phyloP scores from a whole-genome alignment of 345 rosid genomes.

The Pistacia integerrima region DNA sequence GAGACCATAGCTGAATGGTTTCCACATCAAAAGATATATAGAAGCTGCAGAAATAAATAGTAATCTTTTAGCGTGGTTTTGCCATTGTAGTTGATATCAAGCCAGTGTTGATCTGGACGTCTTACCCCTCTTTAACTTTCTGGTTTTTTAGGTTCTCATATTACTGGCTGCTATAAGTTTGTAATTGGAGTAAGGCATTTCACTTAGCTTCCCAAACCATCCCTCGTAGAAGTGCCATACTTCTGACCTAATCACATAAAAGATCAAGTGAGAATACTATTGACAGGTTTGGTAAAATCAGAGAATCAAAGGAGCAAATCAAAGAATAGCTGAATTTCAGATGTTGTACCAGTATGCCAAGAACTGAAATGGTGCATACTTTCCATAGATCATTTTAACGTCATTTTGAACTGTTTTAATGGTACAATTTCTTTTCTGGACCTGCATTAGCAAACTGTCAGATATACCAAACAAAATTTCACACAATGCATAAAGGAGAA shows the following conservation, averaged over 20 bases:
- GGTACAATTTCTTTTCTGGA: slow-evolving; percentile 37
- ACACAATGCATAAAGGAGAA: neutral
- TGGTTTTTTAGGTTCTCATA: slow-evolving; percentile 31
- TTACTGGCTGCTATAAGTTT: slow-evolving; percentile 48
- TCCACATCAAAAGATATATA: too few relatives aligned
- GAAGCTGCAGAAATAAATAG: neutral
- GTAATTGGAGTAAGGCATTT: slow-evolving; percentile 40
- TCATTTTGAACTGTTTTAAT: slow-evolving; percentile 30
- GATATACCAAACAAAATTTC: neutral
- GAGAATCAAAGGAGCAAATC: neutral
- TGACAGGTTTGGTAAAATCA: neutral
- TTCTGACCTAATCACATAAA: slow-evolving; percentile 44
- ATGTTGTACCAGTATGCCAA: slow-evolving; percentile 47
- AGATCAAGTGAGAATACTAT: neutral
- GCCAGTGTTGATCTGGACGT: neutral
- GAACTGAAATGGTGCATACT: slow-evolving; percentile 49
- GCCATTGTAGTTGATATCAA: too few relatives aligned
- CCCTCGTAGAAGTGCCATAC: slow-evolving; percentile 50
- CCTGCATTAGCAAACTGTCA: slow-evolving; percentile 30
- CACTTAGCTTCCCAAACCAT: slow-evolving; percentile 46
- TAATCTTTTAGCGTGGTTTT: neutral
- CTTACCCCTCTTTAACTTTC: slow-evolving; percentile 24
- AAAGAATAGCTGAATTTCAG: neutral
- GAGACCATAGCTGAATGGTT: too few relatives aligned
- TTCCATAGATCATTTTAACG: slow-evolving; percentile 37